Base-by-base conservation (phyloP, 441 rosid species). In the Erodium trifolium region DNA sequence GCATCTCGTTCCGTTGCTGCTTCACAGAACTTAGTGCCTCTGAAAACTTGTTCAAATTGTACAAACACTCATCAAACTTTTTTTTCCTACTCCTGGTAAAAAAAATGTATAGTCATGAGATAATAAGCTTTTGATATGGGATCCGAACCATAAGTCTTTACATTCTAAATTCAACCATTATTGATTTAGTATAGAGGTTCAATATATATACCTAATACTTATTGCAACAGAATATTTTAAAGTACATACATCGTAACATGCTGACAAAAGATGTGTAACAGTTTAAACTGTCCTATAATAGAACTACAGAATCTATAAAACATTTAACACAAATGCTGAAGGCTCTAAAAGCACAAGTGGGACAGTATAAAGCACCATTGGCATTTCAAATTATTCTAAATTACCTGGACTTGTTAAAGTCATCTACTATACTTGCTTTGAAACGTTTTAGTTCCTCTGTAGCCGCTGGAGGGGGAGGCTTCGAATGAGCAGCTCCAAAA, bases 371-470 rank as follows among this genome's bases (percentile, higher is more conserved):
- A 62, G 41, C 66, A 27, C 65, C 35, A 65, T 7, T 16, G 67
- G 59, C 34, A 72, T 45, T 70, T 70, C 45, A 57, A 41, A 31
- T 65, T 45, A 55, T 23, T n/a, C 1, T 67, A 65, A 39, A 45
- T 71, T 78, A 87, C 92, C 88, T 79, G 72, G 92, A 86, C 79
- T 80, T 81, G 16, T 1, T 7, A 59, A 71, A 65, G 71, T 71
- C 68, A 67, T 83, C 86, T 11, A 31, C 12, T 66, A 87, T 66
- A 72, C 77, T 77, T 37, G 70, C 71, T 77, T 71, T 85, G 67
- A 79, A 77, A 72, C 83, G 84, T 75, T 78, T 85, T 68, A 87
- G 74, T 66, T 87, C 91, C 78, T 83, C 87, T 2, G 75, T 66
- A 19, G 76, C 82, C 68, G 74, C 80, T 13, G 81, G 75, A 67